Base-by-base conservation (phyloP, 176 grass and related monocot genomes). In the Lolium multiflorum region DNA sequence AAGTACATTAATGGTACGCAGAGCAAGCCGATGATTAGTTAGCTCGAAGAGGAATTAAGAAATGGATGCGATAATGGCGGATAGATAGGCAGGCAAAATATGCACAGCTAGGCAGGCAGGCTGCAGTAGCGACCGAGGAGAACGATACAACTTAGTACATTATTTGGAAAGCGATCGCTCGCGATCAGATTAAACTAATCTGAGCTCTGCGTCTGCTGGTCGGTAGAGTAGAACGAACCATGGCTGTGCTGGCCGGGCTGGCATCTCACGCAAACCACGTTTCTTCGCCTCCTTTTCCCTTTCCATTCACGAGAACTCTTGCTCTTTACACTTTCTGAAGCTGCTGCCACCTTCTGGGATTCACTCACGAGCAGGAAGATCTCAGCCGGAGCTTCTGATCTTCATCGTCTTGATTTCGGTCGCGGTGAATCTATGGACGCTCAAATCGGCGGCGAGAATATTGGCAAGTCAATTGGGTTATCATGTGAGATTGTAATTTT, bases 231-330 rank as follows among this genome's bases (percentile, higher is more conserved):
- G 25, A 89, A 74, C 69, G 31, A 89, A 12, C 24, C 11, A 10
- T 4, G 5, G 62, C 55, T 57, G 55, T 10, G 65, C 66, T 20
- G 7, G 77, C 73, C 13, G 13, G 85, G 63, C 58, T 17, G 87
- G 77, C 50, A 79, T 25, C 79, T 87, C 84, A 87, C 83, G 84
- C 74, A 87, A 74, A 79, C 80, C 89, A 83, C 89, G 89, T 83
- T 87, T 90, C 13, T n/a, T 72, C 50, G 6, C 26, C 4, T 17
- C 26, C 11, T 15, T 63, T 74, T 83, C 9, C 11, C 22, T 80
- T 74, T 41, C 0, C 5, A 0, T 65, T 83, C 89, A 90, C 84
- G 84, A 52, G 89, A 79, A 83, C 73, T 77, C 79, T 46, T 54
- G 72, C 26, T 26, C 79, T 82, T 90, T 82, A 28, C 56, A 37